These are phyloP conservation scores for Penicillium paxilli DNA, from an alignment of 495 filamentous ascomycete species.

Conservation along the genomic window DNA sequence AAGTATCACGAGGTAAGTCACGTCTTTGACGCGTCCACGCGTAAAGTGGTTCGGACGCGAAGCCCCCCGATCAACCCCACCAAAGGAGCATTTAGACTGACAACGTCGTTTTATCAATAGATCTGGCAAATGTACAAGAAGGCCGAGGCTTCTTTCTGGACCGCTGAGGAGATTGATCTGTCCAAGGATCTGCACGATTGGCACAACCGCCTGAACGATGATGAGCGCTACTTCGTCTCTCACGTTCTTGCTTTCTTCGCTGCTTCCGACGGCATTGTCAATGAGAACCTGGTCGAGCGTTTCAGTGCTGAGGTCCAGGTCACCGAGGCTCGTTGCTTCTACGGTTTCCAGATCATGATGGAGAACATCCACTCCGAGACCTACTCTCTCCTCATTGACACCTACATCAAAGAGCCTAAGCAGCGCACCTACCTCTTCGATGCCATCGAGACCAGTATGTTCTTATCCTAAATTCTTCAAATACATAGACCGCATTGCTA, in stretches of 20 bases:
- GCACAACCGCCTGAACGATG: slow-evolving; percentile 95
- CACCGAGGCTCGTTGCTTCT: slow-evolving; percentile 98
- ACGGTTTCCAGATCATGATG: slow-evolving; percentile 99
- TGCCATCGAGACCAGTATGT: slow-evolving; percentile 97
- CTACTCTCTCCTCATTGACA: slow-evolving; percentile 98
- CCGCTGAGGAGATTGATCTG: slow-evolving; percentile 97
- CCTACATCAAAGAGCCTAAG: slow-evolving; percentile 98
- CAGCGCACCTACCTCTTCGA: slow-evolving; percentile 96
- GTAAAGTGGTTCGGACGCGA: slow-evolving; percentile 57
- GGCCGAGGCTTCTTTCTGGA: slow-evolving; percentile 99
- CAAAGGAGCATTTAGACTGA: slow-evolving; percentile 24
- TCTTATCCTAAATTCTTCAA: slow-evolving; percentile 40
- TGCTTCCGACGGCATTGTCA: slow-evolving; percentile 99
- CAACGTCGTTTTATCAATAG: slow-evolving; percentile 40
- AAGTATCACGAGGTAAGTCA: slow-evolving; percentile 97
- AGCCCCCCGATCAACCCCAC: slow-evolving; percentile 9
- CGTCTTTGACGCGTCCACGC: slow-evolving; percentile 58
- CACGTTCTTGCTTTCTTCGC: slow-evolving; percentile 99
- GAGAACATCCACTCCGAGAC: slow-evolving; percentile 99
- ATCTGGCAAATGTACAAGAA: slow-evolving; percentile 99
- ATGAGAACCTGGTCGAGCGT: slow-evolving; percentile 97
- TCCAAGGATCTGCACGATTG: slow-evolving; percentile 99
- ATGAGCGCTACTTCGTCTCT: slow-evolving; percentile 97
- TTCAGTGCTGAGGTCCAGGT: slow-evolving; percentile 97
- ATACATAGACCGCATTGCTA: slow-evolving; percentile 14